These are phyloP conservation scores for Hemisphaericaspora xylofermentans DNA, from an alignment of 1,139 yeast species.

Conservation along the genomic window DNA sequence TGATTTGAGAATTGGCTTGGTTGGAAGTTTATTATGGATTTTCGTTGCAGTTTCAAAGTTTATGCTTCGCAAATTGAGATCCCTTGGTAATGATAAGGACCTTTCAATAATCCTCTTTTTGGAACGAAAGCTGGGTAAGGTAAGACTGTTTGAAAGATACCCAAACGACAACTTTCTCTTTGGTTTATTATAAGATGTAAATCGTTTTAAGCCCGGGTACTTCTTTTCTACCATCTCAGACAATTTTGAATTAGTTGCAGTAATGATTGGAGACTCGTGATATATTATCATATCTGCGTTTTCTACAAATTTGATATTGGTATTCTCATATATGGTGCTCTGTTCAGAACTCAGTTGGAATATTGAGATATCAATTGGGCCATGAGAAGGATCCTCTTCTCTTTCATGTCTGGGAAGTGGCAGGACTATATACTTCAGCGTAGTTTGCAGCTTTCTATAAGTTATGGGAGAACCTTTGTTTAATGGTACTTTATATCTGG, in stretches of 20 bases:
- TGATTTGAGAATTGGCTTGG: slow-evolving; percentile 23
- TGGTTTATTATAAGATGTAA: neutral
- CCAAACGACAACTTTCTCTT: slow-evolving; percentile 4
- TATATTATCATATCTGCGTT: slow-evolving; percentile 4
- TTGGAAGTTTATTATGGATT: neutral
- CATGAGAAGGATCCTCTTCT: neutral
- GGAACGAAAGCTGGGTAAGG: slow-evolving; percentile 2
- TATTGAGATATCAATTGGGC: slow-evolving; percentile 5
- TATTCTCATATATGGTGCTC: slow-evolving; percentile 3
- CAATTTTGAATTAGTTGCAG: neutral
- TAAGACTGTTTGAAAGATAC: slow-evolving; percentile 3
- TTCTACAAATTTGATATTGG: slow-evolving; percentile 3
- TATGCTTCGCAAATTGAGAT: neutral
- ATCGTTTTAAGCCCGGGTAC: slow-evolving; percentile 2
- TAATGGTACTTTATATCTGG: neutral
- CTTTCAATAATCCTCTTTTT: slow-evolving; percentile 3
- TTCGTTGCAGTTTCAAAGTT: neutral
- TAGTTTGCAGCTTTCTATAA: neutral
- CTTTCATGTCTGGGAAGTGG: neutral
- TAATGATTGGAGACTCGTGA: neutral
- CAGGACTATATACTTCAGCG: neutral
- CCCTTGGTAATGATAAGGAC: slow-evolving; percentile 7
- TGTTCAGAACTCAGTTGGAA: slow-evolving; percentile 3
- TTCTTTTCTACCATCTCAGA: neutral
- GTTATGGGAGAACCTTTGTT: neutral